phyloP scores from a whole-genome alignment of 768 basidiomycete genomes.

The Tephrocybe sp. region DNA sequence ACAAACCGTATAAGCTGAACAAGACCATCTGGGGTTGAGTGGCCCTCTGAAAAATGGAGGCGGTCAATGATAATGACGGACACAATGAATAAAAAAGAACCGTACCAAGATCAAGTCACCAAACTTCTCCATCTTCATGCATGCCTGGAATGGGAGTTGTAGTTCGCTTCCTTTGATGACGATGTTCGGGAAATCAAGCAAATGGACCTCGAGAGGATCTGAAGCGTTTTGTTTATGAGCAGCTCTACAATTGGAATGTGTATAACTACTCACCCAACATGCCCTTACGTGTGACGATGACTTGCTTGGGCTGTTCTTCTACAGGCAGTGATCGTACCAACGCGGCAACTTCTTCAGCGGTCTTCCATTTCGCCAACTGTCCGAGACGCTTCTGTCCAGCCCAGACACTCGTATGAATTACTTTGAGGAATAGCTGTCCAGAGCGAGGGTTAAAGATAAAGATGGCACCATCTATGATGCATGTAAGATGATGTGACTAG shows the following conservation, averaged over 20 bases:
- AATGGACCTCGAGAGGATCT: slow-evolving; percentile 96
- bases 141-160: slow-evolving; percentile 98
- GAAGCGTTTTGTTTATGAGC: background rate
- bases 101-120: slow-evolving; percentile 91
- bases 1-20: slow-evolving; percentile 89
- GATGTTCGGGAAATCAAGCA: slow-evolving; percentile 99
- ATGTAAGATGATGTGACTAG: slow-evolving; percentile 8
- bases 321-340: slow-evolving; percentile 97
- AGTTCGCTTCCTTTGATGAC: slow-evolving; percentile 99
- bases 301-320: slow-evolving; percentile 99
- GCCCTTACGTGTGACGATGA: slow-evolving; percentile 99
- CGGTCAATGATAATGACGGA: background rate
- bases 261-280: slow-evolving; percentile 75
- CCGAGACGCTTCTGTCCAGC: slow-evolving; percentile 99
- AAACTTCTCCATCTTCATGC: slow-evolving; percentile 99
- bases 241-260: background rate
- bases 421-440: slow-evolving; percentile 96
- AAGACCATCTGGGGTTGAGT: slow-evolving; percentile 99
- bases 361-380: slow-evolving; percentile 99
- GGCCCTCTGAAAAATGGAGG: slow-evolving; percentile 58
- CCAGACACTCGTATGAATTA: slow-evolving; percentile 99
- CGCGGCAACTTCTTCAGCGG: slow-evolving; percentile 99
- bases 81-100: background rate
- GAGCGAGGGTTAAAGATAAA: slow-evolving; percentile 99
- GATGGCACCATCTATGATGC: slow-evolving; percentile 76